Evolutionary conservation across 2,329 filamentous ascomycete species (phyloP), one percentile per base, ranked within the genome.

Genomic region (Penicillium hordei): DNA sequence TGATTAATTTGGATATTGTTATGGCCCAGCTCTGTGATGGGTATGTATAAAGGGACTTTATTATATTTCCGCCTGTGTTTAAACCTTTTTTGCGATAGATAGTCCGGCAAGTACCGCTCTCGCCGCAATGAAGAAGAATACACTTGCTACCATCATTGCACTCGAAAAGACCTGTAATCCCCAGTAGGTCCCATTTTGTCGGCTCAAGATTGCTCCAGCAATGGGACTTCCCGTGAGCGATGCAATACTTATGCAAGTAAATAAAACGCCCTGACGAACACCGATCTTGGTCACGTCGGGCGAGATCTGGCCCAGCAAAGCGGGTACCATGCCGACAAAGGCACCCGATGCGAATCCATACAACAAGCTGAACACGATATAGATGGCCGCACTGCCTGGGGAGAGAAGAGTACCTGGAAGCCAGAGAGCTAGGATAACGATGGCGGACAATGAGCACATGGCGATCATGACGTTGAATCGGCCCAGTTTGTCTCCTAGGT

Each of bases 331-430:
- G 1, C 83, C 82, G 42, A 89, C 82, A 65, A 86, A 88, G 5
- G 83, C 83, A 12, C 88, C 88, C 0, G 84, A 87, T 8, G 81
- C 81, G 68, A 90, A 89, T 13, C 88, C 89, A 63, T 88, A 90
- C 7, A 89, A 72, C 27, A 82, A 76, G 17, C 82, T 80, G 68
- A 89, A 90, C 42, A 85, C 78, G 44, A 90, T 79, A 58, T 87
- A 83, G 4, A 82, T 79, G 0, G 81, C 81, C 4, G 84, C 81
- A 44, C 76, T 76, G 2, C 74, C 59, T 12, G 74, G 38, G 71
- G 79, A 2, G 79, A 79, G 7, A 84, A 52, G 50, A 5, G 50
- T 52, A 1, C 40, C 50, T 36, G 50, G 50, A 36, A 52, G 50
- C 50, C 50, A 52, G 0, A 70, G 55, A 19, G 70, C 64, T 1